Percentiles rank a stretch among this genome's conserved stretches.
phyloP scores from a whole-genome alignment of 495 filamentous ascomycete genomes.

The Achaetomiella virescens region DNA sequence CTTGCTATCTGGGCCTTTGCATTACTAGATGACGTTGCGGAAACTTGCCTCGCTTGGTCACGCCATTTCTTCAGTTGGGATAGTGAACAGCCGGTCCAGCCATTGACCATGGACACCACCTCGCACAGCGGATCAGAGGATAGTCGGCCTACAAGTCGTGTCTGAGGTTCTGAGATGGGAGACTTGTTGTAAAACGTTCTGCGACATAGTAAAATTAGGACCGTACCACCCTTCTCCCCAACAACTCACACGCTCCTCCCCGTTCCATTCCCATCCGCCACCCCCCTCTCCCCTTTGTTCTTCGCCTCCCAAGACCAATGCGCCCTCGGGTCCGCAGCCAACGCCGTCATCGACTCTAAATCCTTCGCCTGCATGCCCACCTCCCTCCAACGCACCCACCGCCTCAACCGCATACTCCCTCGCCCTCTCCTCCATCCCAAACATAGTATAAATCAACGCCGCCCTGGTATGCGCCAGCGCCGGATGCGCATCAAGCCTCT shows the following conservation, averaged over 20 bases:
- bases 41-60: no score
- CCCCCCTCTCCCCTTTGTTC: neutral
- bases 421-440: conserved; percentile 34
- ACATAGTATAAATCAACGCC: conserved; percentile 38
- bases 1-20: neutral
- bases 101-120: no score
- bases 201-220: no score
- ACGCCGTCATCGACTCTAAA: conserved; percentile 29
- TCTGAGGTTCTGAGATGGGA: no score
- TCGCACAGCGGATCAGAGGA: no score
- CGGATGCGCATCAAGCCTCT: conserved; percentile 33
- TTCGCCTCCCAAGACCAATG: conserved; percentile 27
- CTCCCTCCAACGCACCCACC: conserved; percentile 32
- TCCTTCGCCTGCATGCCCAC: conserved; percentile 25
- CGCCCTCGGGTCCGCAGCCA: conserved; percentile 28
- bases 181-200: no score
- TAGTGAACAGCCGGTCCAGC: no score
- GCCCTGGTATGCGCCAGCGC: conserved; percentile 36
- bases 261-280: no score
- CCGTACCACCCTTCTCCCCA: neutral
- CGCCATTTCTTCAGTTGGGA: no score
- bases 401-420: conserved; percentile 29
- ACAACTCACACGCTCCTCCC: neutral
- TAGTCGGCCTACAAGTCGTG: no score
- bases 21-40: no score